Conservation (phyloP, 148 eudicot species). For the Camellia lanceoleosa region DNA sequence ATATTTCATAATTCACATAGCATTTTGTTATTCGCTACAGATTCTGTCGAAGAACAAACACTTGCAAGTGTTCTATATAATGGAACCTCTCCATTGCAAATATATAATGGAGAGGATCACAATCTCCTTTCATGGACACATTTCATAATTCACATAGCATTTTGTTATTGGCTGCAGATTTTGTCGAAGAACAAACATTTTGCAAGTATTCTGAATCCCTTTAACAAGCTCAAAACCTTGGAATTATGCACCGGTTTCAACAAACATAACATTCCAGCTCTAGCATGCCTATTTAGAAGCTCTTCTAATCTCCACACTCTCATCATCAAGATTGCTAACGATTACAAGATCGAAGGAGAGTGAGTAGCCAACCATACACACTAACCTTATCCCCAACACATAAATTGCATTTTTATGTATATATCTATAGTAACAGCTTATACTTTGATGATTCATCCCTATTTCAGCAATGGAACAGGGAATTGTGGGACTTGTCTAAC, state of each 20-base stretch:
- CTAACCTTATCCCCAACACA: not conserved
- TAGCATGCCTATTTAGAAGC: slow-evolving; percentile 43
- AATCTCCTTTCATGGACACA: too few relatives aligned
- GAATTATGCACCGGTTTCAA: slow-evolving; percentile 31
- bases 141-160: too few relatives aligned
- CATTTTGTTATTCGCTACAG: slow-evolving; percentile 24
- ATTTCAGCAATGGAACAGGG: slow-evolving; percentile 43
- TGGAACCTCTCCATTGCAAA: too few relatives aligned
- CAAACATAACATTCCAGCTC: slow-evolving; percentile 28
- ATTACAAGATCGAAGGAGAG: slow-evolving; percentile 28
- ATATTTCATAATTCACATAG: not conserved
- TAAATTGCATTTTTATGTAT: not conserved
- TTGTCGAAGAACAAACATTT: slow-evolving; percentile 28
- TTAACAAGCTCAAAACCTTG: slow-evolving; percentile 27
- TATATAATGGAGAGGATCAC: too few relatives aligned
- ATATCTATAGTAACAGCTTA: not conserved
- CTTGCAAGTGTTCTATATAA: slow-evolving; percentile 17
- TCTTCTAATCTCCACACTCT: slow-evolving; percentile 44
- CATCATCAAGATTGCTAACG: slow-evolving; percentile 30
- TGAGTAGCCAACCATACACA: slow-evolving; percentile 17
- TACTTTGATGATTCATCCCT: not conserved
- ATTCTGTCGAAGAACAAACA: slow-evolving; percentile 32
- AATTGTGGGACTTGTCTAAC: slow-evolving; percentile 31
- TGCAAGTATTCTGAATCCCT: slow-evolving; percentile 25
- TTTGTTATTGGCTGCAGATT: slow-evolving; percentile 30